Base-by-base conservation (phyloP, 306 rosid species). In the Casuarina equisetifolia region DNA sequence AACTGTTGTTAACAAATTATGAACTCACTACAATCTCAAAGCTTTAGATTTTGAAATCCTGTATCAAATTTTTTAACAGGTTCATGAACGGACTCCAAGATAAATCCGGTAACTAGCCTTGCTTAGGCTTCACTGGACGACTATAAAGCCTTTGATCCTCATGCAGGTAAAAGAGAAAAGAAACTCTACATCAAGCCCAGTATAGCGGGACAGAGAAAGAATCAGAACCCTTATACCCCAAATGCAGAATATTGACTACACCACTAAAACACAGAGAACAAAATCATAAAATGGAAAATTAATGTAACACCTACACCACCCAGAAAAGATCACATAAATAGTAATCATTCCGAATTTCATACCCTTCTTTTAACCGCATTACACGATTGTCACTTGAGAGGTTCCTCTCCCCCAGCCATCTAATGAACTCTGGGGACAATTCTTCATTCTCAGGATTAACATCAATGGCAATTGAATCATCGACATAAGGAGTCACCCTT, bases 331-430 rank as follows among this genome's bases (percentile, higher is more conserved):
- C 25, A 57, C 62, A 55, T 57, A 70, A 50, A 4, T 54, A n/a
- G 4, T 52, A 46, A 74, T 17, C 50, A 67, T 44, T 25, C 9
- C 4, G 25, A 20, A 53, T 2, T 42, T 32, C 59, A 57, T 95
- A 95, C 99, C 97, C 99, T 88, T 95, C 99, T 82, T 90, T 89
- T 75, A 95, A 79, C 44, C 88, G 92, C 99, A 91, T 95, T 74
- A 83, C 73, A 45, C 97, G 90, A 68, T 84, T 93, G 42, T 95
- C 99, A 12, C 90, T 91, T n/a, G 97, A 92, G 79, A 92, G 96
- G 77, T 89, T 95, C 84, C 99, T 81, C 84, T 92, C 97, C 6
- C 90, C 89, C 84, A 92, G 81, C 99, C 99, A 95, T 76, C 97
- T 78, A 73, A 88, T 69, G 59, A 95, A 91, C 80, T 91, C 97